Evolutionary conservation across 495 filamentous ascomycete species (phyloP).

Genomic region (Entonaema liquescens): DNA sequence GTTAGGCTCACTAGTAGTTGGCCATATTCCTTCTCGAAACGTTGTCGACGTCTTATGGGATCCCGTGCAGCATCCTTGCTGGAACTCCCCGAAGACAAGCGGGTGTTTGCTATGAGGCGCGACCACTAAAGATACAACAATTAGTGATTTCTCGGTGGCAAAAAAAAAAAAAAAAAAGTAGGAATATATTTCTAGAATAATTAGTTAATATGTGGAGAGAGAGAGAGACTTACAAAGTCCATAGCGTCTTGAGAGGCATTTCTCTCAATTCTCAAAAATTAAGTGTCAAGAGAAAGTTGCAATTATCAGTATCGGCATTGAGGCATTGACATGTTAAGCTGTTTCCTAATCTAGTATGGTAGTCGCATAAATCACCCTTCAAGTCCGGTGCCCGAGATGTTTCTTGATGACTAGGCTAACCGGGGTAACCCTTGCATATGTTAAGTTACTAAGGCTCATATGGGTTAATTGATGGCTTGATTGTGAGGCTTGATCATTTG

Average conservation of each 20-base stretch:
- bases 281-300: constrained; percentile 1
- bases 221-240: constrained; percentile 49
- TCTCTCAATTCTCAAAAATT: constrained; percentile 11
- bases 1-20: constrained; percentile 73
- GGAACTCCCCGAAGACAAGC: constrained; percentile 64
- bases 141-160: constrained; percentile 25
- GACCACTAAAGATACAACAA: constrained; percentile 70
- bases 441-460: neutral
- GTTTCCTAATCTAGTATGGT: constrained; percentile 1
- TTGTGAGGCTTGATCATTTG: neutral
- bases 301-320: neutral
- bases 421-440: neutral
- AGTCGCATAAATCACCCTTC: constrained; percentile 33
- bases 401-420: constrained; percentile 22
- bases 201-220: neutral
- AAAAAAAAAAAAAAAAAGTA: neutral
- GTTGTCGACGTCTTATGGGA: constrained; percentile 84
- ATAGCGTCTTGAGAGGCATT: constrained; percentile 44
- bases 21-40: constrained; percentile 89
- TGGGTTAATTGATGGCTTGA: neutral
- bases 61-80: constrained; percentile 72
- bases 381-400: constrained; percentile 37
- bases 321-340: constrained; percentile 1
- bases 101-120: constrained; percentile 85
- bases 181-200: neutral